Evolutionary conservation across 805 yeast genomes (phyloP).

Genomic region (Wickerhamiella siamensis): DNA sequence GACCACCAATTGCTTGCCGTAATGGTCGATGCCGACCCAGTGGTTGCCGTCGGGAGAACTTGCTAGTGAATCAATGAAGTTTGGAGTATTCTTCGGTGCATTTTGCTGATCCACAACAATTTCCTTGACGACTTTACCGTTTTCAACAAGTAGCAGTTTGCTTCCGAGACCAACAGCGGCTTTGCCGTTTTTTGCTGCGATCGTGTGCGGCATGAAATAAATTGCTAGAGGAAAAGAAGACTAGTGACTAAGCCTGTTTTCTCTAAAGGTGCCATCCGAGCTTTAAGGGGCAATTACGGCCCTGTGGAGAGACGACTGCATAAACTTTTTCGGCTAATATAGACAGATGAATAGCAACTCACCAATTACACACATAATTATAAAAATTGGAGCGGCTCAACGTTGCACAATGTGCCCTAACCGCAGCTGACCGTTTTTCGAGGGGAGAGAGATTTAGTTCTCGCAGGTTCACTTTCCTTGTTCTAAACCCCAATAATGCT

Average conservation of each 20-base stretch:
- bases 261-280: too few relatives aligned
- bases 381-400: too few relatives aligned
- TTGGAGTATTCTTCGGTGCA: conserved; percentile 8
- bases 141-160: neutral
- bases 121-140: neutral
- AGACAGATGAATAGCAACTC: too few relatives aligned
- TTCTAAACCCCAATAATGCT: too few relatives aligned
- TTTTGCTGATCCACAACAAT: neutral
- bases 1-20: conserved; percentile 65
- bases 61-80: conserved; percentile 45
- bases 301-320: too few relatives aligned
- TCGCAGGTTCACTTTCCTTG: too few relatives aligned
- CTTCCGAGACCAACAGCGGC: conserved; percentile 2
- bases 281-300: too few relatives aligned
- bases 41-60: conserved; percentile 39
- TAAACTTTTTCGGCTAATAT: too few relatives aligned
- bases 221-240: neutral
- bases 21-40: conserved; percentile 61
- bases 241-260: neutral
- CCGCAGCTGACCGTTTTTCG: too few relatives aligned
- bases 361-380: too few relatives aligned
- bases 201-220: conserved; percentile 10
- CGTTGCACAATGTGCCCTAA: too few relatives aligned
- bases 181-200: conserved; percentile 3
- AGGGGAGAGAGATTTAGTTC: too few relatives aligned